Conservation (phyloP, 1,284 basidiomycete species). For the Exsudoporus floridanus region DNA sequence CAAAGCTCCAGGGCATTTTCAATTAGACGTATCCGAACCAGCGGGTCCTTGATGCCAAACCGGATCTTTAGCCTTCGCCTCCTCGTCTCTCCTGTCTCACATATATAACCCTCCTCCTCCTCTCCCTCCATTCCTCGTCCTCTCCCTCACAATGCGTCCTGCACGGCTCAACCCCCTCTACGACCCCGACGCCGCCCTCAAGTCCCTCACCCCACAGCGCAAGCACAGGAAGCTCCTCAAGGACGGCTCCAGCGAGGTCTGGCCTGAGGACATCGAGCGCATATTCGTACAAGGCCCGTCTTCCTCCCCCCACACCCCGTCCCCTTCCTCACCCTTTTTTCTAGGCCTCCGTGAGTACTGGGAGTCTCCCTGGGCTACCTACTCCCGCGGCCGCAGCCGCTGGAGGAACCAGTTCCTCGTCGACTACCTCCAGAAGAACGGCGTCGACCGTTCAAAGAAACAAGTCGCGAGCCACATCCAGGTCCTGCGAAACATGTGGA, state of each 20-base stretch:
- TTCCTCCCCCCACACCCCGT: not conserved
- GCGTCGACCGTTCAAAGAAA: conserved; percentile 72
- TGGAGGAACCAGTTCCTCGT: conserved; percentile 83
- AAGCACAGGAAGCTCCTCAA: conserved; percentile 82
- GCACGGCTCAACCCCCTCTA: conserved; percentile 20
- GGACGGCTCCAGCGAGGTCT: conserved; percentile 77
- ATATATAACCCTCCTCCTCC: conserved; percentile 29
- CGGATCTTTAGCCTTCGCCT: conserved; percentile 43
- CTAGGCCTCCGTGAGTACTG: conserved; percentile 71
- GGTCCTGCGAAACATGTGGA: conserved; percentile 82
- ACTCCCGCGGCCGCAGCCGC: conserved; percentile 70
- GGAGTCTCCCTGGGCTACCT: conserved; percentile 75
- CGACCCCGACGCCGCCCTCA: conserved; percentile 34
- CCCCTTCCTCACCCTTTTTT: conserved; percentile 4
- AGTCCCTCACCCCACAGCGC: conserved; percentile 69
- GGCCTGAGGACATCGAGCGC: conserved; percentile 73
- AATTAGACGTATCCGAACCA: conserved; percentile 40
- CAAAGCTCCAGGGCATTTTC: conserved; percentile 33
- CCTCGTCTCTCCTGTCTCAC: conserved; percentile 24
- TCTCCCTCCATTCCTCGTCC: conserved; percentile 21
- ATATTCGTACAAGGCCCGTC: conserved; percentile 69
- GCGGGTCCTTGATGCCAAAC: conserved; percentile 40
- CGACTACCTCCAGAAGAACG: conserved; percentile 65
- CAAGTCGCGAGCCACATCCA: conserved; percentile 84
- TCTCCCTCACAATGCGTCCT: conserved; percentile 32